Evolutionary conservation across 2,329 filamentous ascomycete species (phyloP), one percentile per base, ranked within the genome.

Genomic region (Pseudogymnoascus sp.): DNA sequence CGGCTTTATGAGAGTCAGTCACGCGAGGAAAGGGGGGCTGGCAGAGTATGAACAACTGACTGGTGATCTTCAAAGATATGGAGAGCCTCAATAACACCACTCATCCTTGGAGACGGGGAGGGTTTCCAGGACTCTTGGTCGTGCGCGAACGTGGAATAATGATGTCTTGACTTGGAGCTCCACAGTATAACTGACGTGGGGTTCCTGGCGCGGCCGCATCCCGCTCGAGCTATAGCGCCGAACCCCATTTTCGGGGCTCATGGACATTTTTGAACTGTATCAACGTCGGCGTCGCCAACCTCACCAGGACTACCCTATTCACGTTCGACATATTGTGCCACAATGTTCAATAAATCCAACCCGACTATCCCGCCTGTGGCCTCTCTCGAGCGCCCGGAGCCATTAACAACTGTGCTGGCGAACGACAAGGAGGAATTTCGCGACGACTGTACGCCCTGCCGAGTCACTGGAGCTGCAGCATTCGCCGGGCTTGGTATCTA

Each of bases 21-120:
- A 14, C 61, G 6, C 37, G 28, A 39, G 58, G 15, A 30, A 14
- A 18, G 28, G n/a, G 14, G n/a, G 57, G 57, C 3, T 35, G 15
- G 47, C n/a, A 62, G 61, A 41, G 33, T 59, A 70, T 38, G 53
- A 38, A 41, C 62, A 63, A 60, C 82, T 71, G 78, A 96, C 92
- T 92, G 91, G 77, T 92, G 86, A 79, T 97, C 92, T 83, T 97
- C 92, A 75, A 89, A 97, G 73, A 99, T 91, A 79, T 97, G 93
- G 71, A 99, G 81, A 73, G 93, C 94, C 80, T 97, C 93, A 72
- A 99, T 89, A 72, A 89, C 85, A 77, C 90, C 86, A 78, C 83
- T 90, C 89, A 92, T 93, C 73, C 75, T 86, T 74, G 58, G 20
- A 6, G 28, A 20, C 11, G 9, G 28, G 28, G 47, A 53, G 28